Percentiles rank a stretch among this genome's conserved stretches.
Evolutionary conservation across 495 filamentous ascomycete species (phyloP).

Genomic region (Penicillium pulvis): DNA sequence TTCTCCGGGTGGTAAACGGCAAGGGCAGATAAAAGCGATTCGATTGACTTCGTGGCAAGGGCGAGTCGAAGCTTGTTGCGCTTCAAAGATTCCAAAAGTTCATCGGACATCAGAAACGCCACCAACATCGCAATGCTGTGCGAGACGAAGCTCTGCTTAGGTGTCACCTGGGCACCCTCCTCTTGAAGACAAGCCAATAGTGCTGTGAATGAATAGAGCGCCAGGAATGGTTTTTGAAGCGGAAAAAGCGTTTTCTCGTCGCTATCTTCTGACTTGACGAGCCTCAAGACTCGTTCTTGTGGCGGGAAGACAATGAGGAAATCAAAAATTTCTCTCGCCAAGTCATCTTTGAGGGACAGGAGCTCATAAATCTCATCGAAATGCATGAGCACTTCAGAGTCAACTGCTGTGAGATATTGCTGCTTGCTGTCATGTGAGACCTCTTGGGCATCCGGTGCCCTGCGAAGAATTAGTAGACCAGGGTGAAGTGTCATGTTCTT

Average conservation of each 20-base stretch:
- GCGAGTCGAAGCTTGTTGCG: slow-evolving; percentile 24
- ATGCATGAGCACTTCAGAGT: slow-evolving; percentile 77
- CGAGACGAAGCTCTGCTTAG: slow-evolving; percentile 40
- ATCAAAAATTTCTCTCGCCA: slow-evolving; percentile 72
- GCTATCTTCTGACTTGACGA: slow-evolving; percentile 56
- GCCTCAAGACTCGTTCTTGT: slow-evolving; percentile 59
- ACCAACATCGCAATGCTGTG: slow-evolving; percentile 48
- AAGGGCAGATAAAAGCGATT: slow-evolving; percentile 39
- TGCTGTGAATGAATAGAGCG: slow-evolving; percentile 71
- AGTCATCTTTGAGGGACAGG: slow-evolving; percentile 70
- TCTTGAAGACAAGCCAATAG: slow-evolving; percentile 55
- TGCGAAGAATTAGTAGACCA: slow-evolving; percentile 61
- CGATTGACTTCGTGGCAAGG: slow-evolving; percentile 38
- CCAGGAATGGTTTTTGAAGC: slow-evolving; percentile 67
- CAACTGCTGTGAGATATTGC: slow-evolving; percentile 53
- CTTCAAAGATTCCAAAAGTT: slow-evolving; percentile 28
- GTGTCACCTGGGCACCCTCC: slow-evolving; percentile 29
- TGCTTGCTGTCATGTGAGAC: slow-evolving; percentile 26
- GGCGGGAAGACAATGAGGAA: slow-evolving; percentile 75
- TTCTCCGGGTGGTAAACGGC: slow-evolving; percentile 19
- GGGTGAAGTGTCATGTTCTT: slow-evolving; percentile 46
- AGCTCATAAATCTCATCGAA: slow-evolving; percentile 85
- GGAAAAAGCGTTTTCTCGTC: slow-evolving; percentile 66
- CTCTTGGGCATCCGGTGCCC: slow-evolving; percentile 42
- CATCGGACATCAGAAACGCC: slow-evolving; percentile 40